phyloP scores from a whole-genome alignment of 805 yeast species.

The Maudiozyma serrabonitensis region DNA sequence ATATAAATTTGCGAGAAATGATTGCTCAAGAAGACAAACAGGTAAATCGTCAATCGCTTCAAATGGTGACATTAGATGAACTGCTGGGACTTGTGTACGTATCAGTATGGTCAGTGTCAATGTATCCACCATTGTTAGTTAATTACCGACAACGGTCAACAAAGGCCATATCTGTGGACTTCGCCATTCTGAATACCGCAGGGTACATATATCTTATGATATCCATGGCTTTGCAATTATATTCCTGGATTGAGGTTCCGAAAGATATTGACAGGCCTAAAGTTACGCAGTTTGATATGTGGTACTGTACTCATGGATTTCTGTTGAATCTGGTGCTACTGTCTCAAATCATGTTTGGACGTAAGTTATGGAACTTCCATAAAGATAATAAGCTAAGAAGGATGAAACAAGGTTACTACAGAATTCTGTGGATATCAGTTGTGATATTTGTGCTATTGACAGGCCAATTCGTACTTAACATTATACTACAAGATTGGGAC shows the following conservation, averaged over 20 bases:
- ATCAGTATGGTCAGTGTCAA: slow-evolving; percentile 38
- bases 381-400: slow-evolving; percentile 12
- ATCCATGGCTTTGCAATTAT: slow-evolving; percentile 37
- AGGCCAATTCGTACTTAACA: slow-evolving; percentile 8
- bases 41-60: not conserved
- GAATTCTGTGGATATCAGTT: slow-evolving; percentile 12
- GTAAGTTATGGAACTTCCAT: slow-evolving; percentile 29
- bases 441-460: slow-evolving; percentile 10
- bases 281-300: slow-evolving; percentile 36
- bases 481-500: slow-evolving; percentile 11
- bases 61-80: slow-evolving; percentile 8
- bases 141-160: slow-evolving; percentile 34
- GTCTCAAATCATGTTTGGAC: slow-evolving; percentile 33
- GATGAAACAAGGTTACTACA: slow-evolving; percentile 18
- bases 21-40: not conserved
- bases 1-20: not conserved
- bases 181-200: slow-evolving; percentile 34
- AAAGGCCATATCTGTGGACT: slow-evolving; percentile 43
- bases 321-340: slow-evolving; percentile 32
- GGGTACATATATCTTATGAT: slow-evolving; percentile 39
- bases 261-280: slow-evolving; percentile 26
- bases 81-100: slow-evolving; percentile 32
- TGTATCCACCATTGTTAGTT: slow-evolving; percentile 39
- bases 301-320: slow-evolving; percentile 41
- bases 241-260: slow-evolving; percentile 14